Base-by-base conservation (phyloP, 2,329 filamentous ascomycete genomes). In the Cercospora nicotianae region DNA sequence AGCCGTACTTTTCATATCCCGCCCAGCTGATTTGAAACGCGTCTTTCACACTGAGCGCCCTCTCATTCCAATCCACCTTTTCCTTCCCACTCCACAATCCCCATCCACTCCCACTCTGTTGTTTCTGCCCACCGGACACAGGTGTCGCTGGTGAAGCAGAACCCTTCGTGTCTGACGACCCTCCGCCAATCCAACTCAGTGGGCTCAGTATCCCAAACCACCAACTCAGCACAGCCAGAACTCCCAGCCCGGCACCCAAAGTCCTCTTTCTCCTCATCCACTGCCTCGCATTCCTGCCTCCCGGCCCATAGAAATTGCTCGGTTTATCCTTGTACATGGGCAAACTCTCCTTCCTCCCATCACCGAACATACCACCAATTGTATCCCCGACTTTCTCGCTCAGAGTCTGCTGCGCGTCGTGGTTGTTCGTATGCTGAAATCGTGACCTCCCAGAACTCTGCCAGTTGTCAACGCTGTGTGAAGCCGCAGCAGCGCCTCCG, bases 261-360 rank as follows among this genome's bases (percentile, higher is more conserved):
- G 87, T 80, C 67, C 90, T 83, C 81, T 90, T 92, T 75, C 87
- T 86, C 78, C 86, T 86, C 65, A 68, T 42, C 72, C 69, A 73
- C 16, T 65, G 66, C 28, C 66, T 65, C 33, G 66, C 60, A 69
- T 84, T 83, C 70, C 84, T 83, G 74, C 87, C 86, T 23, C 75
- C 73, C 16, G 87, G 87, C 36, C 85, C 82, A 53, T 87, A 84
- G 75, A 91, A 90, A 61, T 85, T 86, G 77, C 92, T 95, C n/a
- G 95, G 95, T 80, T 99, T 99, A 82, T 99, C 95, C 81, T 99
- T 99, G 83, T 99, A 99, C 91, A 98, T 94, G 57, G 95, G 95
- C 70, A 99, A 83, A 67, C 75, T 74, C 28, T 88, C 83, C 69
- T 79, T 79, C 81, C 86, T 83, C 59, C 85, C 82, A 60, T 80